Percentiles rank a stretch among this genome's conserved stretches.
Evolutionary conservation across 1,284 basidiomycete genomes (phyloP).

Genomic region (Apiotrichum gracile): DNA sequence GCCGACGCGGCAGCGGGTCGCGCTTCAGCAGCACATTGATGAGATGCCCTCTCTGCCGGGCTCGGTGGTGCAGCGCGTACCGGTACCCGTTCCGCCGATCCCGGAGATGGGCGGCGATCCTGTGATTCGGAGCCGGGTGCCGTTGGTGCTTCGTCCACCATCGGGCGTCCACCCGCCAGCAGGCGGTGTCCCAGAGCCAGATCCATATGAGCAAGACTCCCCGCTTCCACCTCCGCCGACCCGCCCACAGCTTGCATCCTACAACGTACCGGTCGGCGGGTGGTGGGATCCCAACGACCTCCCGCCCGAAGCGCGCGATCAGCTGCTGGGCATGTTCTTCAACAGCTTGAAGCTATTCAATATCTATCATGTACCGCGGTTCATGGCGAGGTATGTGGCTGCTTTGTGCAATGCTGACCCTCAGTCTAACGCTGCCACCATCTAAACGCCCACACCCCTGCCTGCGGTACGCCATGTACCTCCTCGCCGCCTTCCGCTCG

Average conservation of each 20-base stretch:
- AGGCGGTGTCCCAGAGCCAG: no score
- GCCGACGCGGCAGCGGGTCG: not conserved
- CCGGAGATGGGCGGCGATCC: no score
- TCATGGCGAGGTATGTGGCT: constrained; percentile 30
- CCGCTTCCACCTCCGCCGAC: not conserved
- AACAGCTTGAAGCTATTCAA: constrained; percentile 25
- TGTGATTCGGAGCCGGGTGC: no score
- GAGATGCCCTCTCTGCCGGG: not conserved
- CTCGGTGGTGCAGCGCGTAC: not conserved
- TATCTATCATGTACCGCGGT: constrained; percentile 35
- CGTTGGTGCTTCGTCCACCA: no score
- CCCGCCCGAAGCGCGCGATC: constrained; percentile 35
- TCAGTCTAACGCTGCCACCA: constrained; percentile 26
- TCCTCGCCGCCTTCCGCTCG: constrained; percentile 29
- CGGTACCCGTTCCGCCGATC: no score
- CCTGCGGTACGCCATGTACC: constrained; percentile 40
- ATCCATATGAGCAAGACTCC: not conserved
- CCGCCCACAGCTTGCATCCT: not conserved
- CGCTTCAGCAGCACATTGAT: not conserved
- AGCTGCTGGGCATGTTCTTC: constrained; percentile 38
- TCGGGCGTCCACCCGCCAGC: no score
- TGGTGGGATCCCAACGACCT: constrained; percentile 41
- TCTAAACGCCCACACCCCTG: constrained; percentile 37
- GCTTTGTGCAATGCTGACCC: not conserved
- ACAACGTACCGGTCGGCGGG: constrained; percentile 23